Conservation (phyloP, 2,329 filamentous ascomycete genomes). For the Cucurbitaria berberidis region DNA sequence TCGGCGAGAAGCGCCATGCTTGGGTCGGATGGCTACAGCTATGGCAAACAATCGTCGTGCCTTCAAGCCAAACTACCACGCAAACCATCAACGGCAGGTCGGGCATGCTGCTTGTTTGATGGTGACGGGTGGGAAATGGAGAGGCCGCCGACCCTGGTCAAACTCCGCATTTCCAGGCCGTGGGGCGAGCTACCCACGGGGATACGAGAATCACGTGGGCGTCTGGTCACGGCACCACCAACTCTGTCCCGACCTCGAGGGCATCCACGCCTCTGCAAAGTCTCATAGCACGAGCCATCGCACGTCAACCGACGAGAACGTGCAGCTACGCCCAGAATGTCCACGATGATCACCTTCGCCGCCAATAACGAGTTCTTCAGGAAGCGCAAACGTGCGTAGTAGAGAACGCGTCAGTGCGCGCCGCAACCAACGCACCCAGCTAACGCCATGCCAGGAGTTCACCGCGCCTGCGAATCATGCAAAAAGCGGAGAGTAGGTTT, state of each 20-base stretch:
- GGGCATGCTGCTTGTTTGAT: too few species aligned
- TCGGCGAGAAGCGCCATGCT: too few species aligned
- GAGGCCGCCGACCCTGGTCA: slow-evolving; percentile 20
- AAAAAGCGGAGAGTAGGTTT: slow-evolving; percentile 51
- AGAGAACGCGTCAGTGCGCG: slow-evolving; percentile 23
- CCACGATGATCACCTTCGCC: slow-evolving; percentile 53
- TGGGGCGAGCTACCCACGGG: slow-evolving; percentile 1
- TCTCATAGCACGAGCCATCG: slow-evolving; percentile 14
- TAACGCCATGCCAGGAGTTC: slow-evolving; percentile 44
- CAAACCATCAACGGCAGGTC: too few species aligned
- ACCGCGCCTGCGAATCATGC: slow-evolving; percentile 53
- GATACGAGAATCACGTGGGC: slow-evolving; percentile 27
- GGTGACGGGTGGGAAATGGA: too few species aligned
- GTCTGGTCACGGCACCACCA: slow-evolving; percentile 15
- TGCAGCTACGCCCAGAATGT: slow-evolving; percentile 36
- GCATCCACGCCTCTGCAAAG: slow-evolving; percentile 22
- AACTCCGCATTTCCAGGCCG: not conserved
- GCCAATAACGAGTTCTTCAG: slow-evolving; percentile 54
- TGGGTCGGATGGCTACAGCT: too few species aligned
- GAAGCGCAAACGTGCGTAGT: slow-evolving; percentile 51
- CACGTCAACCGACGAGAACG: slow-evolving; percentile 10
- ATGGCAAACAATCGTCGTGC: too few species aligned
- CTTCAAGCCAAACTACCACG: too few species aligned
- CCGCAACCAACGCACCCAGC: slow-evolving; percentile 23
- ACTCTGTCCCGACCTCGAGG: slow-evolving; percentile 28